A percentile compares a stretch with the other conserved stretches of the same genome.
These are phyloP conservation scores for Miscanthus sacchariflorus DNA, from an alignment of 202 grass and related monocot genomes.

Conservation along the genomic window DNA sequence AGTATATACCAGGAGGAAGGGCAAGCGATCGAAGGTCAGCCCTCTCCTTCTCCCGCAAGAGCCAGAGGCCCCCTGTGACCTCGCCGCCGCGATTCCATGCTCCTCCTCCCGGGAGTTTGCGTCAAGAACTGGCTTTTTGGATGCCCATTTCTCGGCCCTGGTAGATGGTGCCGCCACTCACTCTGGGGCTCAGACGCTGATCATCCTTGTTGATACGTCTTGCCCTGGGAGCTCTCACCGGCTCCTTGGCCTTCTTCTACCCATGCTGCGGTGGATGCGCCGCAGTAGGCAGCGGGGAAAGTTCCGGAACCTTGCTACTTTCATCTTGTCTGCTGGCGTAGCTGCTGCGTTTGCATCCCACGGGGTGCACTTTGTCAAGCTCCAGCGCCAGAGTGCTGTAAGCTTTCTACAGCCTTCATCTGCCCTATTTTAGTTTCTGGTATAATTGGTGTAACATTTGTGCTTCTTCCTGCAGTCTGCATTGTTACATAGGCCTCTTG, in stretches of 20 bases:
- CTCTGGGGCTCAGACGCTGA: constrained; percentile 26
- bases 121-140: constrained; percentile 47
- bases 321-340: constrained; percentile 50
- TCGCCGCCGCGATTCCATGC: constrained; percentile 35
- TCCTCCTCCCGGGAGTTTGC: constrained; percentile 56
- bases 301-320: constrained; percentile 58
- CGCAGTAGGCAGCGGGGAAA: constrained; percentile 28
- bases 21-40: constrained; percentile 61
- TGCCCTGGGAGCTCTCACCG: constrained; percentile 36
- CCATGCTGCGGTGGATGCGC: constrained; percentile 60
- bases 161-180: constrained; percentile 22
- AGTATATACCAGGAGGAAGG: constrained; percentile 64
- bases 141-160: constrained; percentile 49
- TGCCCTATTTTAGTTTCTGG: constrained; percentile 19
- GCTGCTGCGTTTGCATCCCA: constrained; percentile 43
- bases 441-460: constrained; percentile 4
- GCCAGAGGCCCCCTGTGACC: neutral
- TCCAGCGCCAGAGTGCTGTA: constrained; percentile 52
- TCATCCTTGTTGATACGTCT: constrained; percentile 61
- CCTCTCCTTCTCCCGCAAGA: constrained; percentile 5
- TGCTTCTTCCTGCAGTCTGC: constrained; percentile 53
- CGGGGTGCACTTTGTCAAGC: constrained; percentile 76
- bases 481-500: constrained; percentile 41
- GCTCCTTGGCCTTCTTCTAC: constrained; percentile 60
- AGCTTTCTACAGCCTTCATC: constrained; percentile 47